phyloP scores from a whole-genome alignment of 2,329 filamentous ascomycete species.

The Xylariaceae sp. region DNA sequence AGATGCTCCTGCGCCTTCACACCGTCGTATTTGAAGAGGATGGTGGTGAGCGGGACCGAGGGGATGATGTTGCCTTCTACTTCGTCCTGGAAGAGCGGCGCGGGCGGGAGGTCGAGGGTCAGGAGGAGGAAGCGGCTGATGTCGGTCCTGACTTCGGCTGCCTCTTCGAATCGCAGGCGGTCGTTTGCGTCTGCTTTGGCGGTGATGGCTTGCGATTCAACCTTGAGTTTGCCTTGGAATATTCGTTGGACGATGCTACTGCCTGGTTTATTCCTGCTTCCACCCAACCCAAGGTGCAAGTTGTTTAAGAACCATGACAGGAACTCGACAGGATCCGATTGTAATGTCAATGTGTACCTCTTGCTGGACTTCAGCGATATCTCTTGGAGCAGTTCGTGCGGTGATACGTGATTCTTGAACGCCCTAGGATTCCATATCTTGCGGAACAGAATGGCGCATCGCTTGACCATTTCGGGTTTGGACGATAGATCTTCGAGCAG shows the following conservation, averaged over 20 bases:
- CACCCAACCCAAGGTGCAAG: constrained; percentile 85
- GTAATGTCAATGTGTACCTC: constrained; percentile 82
- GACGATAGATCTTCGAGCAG: constrained; percentile 77
- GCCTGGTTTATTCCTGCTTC: constrained; percentile 79
- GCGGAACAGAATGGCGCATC: constrained; percentile 83
- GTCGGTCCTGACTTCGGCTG: constrained; percentile 73
- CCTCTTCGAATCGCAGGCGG: constrained; percentile 88
- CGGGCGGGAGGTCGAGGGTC: constrained; percentile 85
- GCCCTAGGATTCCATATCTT: constrained; percentile 98
- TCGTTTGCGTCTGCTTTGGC: constrained; percentile 84
- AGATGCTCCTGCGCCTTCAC: constrained; percentile 81
- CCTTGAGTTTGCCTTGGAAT: constrained; percentile 88
- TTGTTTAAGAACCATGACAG: constrained; percentile 97
- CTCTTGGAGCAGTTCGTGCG: constrained; percentile 94
- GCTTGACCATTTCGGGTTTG: constrained; percentile 74
- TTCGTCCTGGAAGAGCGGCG: constrained; percentile 94
- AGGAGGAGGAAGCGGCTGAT: constrained; percentile 82
- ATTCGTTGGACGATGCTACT: constrained; percentile 85
- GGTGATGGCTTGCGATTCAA: constrained; percentile 91
- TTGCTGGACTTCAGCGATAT: constrained; percentile 87
- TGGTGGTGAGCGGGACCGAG: constrained; percentile 75
- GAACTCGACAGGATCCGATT: constrained; percentile 95
- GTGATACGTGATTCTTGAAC: constrained; percentile 95
- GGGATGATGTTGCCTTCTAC: constrained; percentile 95
- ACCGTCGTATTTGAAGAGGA: constrained; percentile 92